Evolutionary conservation across 306 rosid genomes (phyloP).

Genomic region (Fragaria ananassa): DNA sequence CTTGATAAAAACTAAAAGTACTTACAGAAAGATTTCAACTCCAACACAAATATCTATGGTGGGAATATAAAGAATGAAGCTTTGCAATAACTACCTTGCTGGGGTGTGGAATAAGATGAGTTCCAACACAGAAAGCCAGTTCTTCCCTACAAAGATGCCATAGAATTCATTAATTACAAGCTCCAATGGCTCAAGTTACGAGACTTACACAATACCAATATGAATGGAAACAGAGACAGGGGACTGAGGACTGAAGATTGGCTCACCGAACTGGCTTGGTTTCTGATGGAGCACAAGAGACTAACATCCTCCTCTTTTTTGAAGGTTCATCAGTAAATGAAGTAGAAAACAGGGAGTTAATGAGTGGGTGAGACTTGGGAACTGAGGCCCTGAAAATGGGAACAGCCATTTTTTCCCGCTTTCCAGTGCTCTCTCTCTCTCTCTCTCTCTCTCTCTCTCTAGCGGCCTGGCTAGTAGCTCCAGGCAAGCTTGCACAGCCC

Average conservation of each 20-base stretch:
- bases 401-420: constrained; percentile 64
- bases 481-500: not conserved
- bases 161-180: not conserved
- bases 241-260: not conserved
- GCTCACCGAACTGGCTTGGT: constrained; percentile 55
- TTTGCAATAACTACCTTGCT: constrained; percentile 55
- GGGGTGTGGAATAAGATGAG: constrained; percentile 86
- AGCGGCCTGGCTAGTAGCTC: not conserved
- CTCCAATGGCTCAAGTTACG: not conserved
- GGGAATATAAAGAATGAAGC: not conserved
- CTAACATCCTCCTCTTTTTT: constrained; percentile 44
- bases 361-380: constrained; percentile 45
- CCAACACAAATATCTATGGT: not conserved
- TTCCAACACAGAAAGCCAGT: constrained; percentile 67
- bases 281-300: constrained; percentile 47
- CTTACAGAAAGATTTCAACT: not conserved
- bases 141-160: constrained; percentile 48
- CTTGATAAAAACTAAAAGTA: not conserved
- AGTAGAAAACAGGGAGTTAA: constrained; percentile 35
- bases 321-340: constrained; percentile 35
- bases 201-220: not conserved
- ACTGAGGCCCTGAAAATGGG: constrained; percentile 51
- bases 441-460: constrained; percentile 17
- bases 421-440: constrained; percentile 25
- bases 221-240: not conserved